Percentiles rank a stretch among this genome's conserved stretches.
phyloP scores from a whole-genome alignment of 2,329 filamentous ascomycete genomes.

The Ascocoryne sarcoides region DNA sequence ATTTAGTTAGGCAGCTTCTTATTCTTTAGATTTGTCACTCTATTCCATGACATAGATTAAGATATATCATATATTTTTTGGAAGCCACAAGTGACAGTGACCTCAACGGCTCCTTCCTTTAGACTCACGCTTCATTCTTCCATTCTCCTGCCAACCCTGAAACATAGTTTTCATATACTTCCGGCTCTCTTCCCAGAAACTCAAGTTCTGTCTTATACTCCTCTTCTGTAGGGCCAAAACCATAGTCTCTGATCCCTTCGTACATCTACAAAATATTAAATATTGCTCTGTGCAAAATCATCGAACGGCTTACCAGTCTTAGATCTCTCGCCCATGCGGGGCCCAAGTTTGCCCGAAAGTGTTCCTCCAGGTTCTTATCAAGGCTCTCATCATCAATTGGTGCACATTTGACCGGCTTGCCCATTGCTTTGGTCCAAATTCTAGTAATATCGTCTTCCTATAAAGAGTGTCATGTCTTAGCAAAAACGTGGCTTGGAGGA shows the following conservation, averaged over 20 bases:
- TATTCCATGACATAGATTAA: too few species aligned
- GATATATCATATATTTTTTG: too few species aligned
- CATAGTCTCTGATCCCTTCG: background rate
- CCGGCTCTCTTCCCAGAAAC: conserved; percentile 1
- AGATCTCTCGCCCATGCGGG: background rate
- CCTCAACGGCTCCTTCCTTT: too few species aligned
- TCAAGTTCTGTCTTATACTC: conserved; percentile 1
- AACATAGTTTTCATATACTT: conserved; percentile 2
- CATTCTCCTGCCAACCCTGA: background rate
- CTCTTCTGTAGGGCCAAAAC: conserved; percentile 3
- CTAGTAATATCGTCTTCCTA: background rate
- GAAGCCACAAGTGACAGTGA: too few species aligned
- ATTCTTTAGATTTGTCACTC: too few species aligned
- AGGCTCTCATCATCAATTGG: background rate
- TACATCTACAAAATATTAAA: conserved; percentile 2
- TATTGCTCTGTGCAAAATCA: too few species aligned
- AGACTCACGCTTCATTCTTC: background rate
- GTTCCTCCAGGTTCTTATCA: background rate
- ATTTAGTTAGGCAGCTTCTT: too few species aligned
- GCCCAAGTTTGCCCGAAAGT: background rate
- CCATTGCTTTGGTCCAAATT: background rate
- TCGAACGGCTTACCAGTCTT: background rate
- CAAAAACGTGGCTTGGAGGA: too few species aligned
- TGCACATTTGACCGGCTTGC: background rate
- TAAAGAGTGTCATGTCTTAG: too few species aligned